Evolutionary conservation across 176 grass and related monocot genomes (phyloP).

Genomic region (Musa acuminata): DNA sequence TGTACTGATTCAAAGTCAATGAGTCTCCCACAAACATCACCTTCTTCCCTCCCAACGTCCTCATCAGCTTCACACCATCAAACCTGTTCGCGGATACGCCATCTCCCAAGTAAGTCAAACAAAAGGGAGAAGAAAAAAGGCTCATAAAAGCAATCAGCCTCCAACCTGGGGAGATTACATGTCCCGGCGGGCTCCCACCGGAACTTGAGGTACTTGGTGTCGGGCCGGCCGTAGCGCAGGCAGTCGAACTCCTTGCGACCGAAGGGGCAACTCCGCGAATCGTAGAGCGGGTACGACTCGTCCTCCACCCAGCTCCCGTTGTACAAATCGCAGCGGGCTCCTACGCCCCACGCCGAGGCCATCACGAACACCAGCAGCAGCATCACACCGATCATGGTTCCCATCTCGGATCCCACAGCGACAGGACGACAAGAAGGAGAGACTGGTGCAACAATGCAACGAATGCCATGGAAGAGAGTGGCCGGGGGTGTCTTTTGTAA

Average conservation of each 20-base stretch:
- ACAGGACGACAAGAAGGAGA: no score
- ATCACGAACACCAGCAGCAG: not conserved
- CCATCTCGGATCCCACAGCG: no score
- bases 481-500: no score
- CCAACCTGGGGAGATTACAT: constrained; percentile 45
- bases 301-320: constrained; percentile 54
- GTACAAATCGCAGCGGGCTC: constrained; percentile 27
- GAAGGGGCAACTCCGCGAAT: constrained; percentile 61
- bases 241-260: constrained; percentile 75
- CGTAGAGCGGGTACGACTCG: constrained; percentile 67
- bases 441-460: no score
- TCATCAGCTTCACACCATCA: constrained; percentile 1
- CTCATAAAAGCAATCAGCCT: not conserved
- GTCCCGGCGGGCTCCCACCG: constrained; percentile 53
- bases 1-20: not conserved
- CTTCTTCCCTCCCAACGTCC: not conserved
- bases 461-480: no score
- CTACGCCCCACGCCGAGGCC: not conserved
- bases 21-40: constrained; percentile 14
- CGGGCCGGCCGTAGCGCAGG: constrained; percentile 44
- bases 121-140: not conserved
- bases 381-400: no score
- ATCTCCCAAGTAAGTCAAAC: no score
- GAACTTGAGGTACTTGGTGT: constrained; percentile 57
- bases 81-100: not conserved